Conservation (phyloP, 345 rosid genomes). For the Camelina sativa region DNA sequence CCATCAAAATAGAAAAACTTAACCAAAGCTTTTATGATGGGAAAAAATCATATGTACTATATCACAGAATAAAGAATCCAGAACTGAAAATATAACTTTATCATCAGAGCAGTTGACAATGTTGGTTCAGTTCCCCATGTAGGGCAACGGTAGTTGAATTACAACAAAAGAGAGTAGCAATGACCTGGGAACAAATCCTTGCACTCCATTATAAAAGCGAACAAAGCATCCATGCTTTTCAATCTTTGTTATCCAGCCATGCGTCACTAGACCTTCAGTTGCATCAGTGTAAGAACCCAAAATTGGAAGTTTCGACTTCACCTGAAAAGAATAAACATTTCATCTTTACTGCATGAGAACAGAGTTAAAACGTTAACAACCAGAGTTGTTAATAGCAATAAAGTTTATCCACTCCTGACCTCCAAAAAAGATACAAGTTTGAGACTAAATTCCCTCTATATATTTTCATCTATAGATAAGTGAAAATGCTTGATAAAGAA, state of each 20-base stretch:
- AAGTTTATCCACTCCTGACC: constrained; percentile 8
- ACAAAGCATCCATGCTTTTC: constrained; percentile 96
- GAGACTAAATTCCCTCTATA: constrained; percentile 18
- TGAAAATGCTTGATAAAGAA: constrained; percentile 22
- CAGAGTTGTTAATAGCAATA: constrained; percentile 23
- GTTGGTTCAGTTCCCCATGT: too few relatives aligned
- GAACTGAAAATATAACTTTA: not conserved
- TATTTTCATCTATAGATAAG: constrained; percentile 1
- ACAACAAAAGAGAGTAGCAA: constrained; percentile 38
- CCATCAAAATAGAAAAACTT: constrained; percentile 24
- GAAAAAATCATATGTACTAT: not conserved
- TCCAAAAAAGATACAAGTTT: constrained; percentile 5
- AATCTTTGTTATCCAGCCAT: constrained; percentile 97
- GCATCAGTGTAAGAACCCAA: constrained; percentile 88
- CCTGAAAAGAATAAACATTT: constrained; percentile 56
- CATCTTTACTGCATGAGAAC: constrained; percentile 28
- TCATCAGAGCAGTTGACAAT: too few relatives aligned
- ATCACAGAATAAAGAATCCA: constrained; percentile 12
- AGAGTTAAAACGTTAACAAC: constrained; percentile 21
- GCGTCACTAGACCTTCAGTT: constrained; percentile 73
- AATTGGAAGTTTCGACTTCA: constrained; percentile 85
- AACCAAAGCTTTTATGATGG: constrained; percentile 16
- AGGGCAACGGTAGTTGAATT: constrained; percentile 16
- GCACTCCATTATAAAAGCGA: constrained; percentile 96
- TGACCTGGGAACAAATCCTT: constrained; percentile 90